Percentiles rank a stretch among this genome's conserved stretches.
Evolutionary conservation across 176 grass and related monocot genomes (phyloP).

Genomic region (Carex cristatella): DNA sequence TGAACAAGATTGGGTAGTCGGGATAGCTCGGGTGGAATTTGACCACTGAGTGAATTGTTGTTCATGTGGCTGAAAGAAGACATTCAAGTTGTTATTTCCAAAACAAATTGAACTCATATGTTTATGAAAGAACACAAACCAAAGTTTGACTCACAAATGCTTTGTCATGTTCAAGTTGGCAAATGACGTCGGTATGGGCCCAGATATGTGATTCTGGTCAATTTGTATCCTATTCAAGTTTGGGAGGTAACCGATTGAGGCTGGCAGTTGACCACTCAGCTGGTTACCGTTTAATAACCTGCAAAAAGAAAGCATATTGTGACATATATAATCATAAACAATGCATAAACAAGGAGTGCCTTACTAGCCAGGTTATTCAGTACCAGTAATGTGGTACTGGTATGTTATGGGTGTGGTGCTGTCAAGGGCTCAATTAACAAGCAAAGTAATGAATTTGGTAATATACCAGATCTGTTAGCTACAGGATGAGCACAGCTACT

Average conservation of each 20-base stretch:
- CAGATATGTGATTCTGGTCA: conserved; percentile 69
- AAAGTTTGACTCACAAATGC: conserved; percentile 66
- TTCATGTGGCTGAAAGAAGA: conserved; percentile 87
- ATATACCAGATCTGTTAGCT: neutral
- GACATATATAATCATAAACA: neutral
- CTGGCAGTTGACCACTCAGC: conserved; percentile 69
- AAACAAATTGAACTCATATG: conserved; percentile 11
- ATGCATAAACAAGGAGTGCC: neutral
- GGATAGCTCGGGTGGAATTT: conserved; percentile 68
- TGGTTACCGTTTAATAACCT: conserved; percentile 85
- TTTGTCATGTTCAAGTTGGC: conserved; percentile 61
- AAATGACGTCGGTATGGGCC: conserved; percentile 84
- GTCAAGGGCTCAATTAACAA: neutral
- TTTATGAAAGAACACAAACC: conserved; percentile 9
- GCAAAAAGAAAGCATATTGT: conserved; percentile 26
- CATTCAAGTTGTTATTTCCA: conserved; percentile 12
- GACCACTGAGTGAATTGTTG: conserved; percentile 91
- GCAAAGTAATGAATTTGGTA: neutral
- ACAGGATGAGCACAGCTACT: neutral
- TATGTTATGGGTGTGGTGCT: neutral
- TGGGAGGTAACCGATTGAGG: conserved; percentile 72
- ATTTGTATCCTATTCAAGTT: conserved; percentile 80
- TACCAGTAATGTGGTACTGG: neutral
- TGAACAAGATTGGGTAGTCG: conserved; percentile 65
- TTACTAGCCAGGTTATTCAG: neutral